phyloP scores from a whole-genome alignment of 1,139 yeast genomes.

The Arxiozyma slooffiae region DNA sequence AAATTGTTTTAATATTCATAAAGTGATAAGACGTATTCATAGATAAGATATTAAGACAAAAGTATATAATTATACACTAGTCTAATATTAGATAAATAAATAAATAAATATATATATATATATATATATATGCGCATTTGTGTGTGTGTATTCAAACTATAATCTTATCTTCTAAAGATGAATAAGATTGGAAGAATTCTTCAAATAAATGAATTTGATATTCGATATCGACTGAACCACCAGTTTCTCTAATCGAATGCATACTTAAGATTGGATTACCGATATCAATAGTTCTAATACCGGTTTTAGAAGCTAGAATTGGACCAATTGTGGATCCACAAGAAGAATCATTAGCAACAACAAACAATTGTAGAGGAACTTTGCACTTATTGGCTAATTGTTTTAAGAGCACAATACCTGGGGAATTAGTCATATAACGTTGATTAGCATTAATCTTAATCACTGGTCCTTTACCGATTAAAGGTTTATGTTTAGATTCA shows the following conservation, averaged over 20 bases:
- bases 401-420: slow-evolving; percentile 74
- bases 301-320: slow-evolving; percentile 76
- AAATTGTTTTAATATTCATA: slow-evolving; percentile 26
- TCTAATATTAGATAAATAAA: not conserved
- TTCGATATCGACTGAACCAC: slow-evolving; percentile 68
- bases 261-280: slow-evolving; percentile 92
- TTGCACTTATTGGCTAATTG: slow-evolving; percentile 55
- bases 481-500: slow-evolving; percentile 71
- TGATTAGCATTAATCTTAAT: slow-evolving; percentile 91
- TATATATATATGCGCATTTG: too few relatives aligned
- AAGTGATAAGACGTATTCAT: slow-evolving; percentile 28
- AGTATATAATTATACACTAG: too few relatives aligned
- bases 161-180: slow-evolving; percentile 17
- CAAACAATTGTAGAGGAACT: slow-evolving; percentile 74
- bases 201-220: slow-evolving; percentile 52
- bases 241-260: slow-evolving; percentile 94
- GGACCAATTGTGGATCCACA: slow-evolving; percentile 98
- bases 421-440: slow-evolving; percentile 86
- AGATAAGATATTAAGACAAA: slow-evolving; percentile 5
- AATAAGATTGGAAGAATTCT: slow-evolving; percentile 45
- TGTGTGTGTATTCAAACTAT: slow-evolving; percentile 8
- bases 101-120: too few relatives aligned
- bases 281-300: slow-evolving; percentile 79
- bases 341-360: slow-evolving; percentile 82
- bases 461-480: slow-evolving; percentile 81